Conservation (phyloP, 176 grass and related monocot species). For the Canna indica region DNA sequence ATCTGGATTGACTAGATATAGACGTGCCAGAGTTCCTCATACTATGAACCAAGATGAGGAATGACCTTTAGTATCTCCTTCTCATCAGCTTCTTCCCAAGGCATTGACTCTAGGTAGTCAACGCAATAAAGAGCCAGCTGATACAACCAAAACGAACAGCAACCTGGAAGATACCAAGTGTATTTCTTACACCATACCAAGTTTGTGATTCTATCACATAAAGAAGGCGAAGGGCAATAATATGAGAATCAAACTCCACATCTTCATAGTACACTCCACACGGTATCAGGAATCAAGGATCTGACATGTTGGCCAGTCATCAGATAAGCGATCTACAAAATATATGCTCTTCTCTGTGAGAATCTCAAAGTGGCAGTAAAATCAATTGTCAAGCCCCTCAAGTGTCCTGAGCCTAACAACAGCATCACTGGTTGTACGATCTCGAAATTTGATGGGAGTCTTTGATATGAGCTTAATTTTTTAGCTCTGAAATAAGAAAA, state of each 20-base stretch:
- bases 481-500: neutral
- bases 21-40: constrained; percentile 54
- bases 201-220: constrained; percentile 56
- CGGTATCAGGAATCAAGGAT: constrained; percentile 76
- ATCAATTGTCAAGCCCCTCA: constrained; percentile 78
- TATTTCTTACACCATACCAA: constrained; percentile 68
- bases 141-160: constrained; percentile 38
- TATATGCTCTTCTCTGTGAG: constrained; percentile 62
- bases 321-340: constrained; percentile 74
- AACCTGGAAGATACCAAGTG: constrained; percentile 53
- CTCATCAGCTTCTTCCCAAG: constrained; percentile 84
- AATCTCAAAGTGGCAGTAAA: constrained; percentile 71
- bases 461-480: constrained; percentile 16
- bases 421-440: constrained; percentile 72
- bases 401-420: constrained; percentile 72
- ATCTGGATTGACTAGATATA: constrained; percentile 36
- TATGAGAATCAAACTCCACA: constrained; percentile 57
- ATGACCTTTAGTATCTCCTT: constrained; percentile 54
- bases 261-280: constrained; percentile 61
- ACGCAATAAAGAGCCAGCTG: constrained; percentile 38
- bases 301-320: constrained; percentile 89
- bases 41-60: constrained; percentile 40
- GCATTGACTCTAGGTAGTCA: constrained; percentile 64
- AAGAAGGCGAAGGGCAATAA: constrained; percentile 55
- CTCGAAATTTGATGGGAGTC: constrained; percentile 37